Percentiles rank a stretch among this genome's conserved stretches.
phyloP scores from a whole-genome alignment of 768 basidiomycete species.

The Suillus hirtellus region DNA sequence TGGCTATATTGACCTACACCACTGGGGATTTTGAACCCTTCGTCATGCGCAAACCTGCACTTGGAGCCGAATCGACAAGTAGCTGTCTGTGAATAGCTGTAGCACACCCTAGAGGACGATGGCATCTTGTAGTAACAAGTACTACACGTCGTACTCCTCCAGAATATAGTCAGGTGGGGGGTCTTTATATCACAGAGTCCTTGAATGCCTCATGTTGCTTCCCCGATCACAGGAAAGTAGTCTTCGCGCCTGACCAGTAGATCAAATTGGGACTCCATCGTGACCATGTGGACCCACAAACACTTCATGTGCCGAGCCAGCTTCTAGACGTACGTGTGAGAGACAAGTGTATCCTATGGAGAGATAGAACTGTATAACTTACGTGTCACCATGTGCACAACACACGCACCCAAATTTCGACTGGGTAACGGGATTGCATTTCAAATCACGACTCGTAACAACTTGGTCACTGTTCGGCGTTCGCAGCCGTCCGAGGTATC shows the following conservation, averaged over 20 bases:
- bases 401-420: neutral
- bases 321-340: neutral
- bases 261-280: neutral
- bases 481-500: neutral
- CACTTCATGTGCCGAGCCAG: neutral
- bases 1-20: neutral
- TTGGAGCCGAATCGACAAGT: conserved; percentile 2
- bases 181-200: neutral
- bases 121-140: neutral
- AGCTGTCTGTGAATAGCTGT: neutral
- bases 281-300: neutral
- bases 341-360: neutral
- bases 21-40: neutral
- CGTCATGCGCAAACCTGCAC: conserved; percentile 2
- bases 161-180: neutral
- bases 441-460: neutral
- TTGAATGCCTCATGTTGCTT: neutral
- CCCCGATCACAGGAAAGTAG: neutral
- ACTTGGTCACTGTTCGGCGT: neutral
- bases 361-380: neutral
- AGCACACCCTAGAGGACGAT: neutral
- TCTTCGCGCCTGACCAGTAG: no score
- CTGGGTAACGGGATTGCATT: neutral
- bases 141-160: neutral
- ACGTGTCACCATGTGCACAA: neutral